Evolutionary conservation across 352 stramenopile genomes (phyloP).

Genomic region (Phytophthora foliorum): DNA sequence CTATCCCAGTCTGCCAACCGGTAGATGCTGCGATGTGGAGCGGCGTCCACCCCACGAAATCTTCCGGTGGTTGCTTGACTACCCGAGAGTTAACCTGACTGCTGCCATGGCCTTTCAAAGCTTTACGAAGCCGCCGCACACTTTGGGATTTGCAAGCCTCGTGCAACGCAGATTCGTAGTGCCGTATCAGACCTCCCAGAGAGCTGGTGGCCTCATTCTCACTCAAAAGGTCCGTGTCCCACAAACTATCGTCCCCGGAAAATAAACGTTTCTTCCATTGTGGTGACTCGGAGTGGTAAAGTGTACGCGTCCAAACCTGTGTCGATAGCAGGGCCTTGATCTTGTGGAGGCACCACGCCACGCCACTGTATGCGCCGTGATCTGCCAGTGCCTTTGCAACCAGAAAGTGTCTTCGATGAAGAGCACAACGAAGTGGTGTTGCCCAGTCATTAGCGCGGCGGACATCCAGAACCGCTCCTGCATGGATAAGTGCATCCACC

Average conservation of each 20-base stretch:
- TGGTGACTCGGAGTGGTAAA: not conserved
- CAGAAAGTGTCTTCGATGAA: constrained; percentile 39
- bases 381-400: constrained; percentile 46
- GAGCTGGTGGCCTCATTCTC: constrained; percentile 1
- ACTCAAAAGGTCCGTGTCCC: constrained; percentile 19
- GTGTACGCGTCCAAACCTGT: not conserved
- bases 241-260: constrained; percentile 7
- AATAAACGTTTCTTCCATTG: not conserved
- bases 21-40: constrained; percentile 39
- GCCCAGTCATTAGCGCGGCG: constrained; percentile 25
- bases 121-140: constrained; percentile 22
- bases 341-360: constrained; percentile 37
- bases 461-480: constrained; percentile 32
- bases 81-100: constrained; percentile 14
- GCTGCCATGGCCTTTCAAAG: constrained; percentile 19
- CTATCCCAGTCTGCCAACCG: constrained; percentile 38
- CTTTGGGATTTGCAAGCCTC: constrained; percentile 14
- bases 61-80: not conserved
- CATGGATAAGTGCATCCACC: constrained; percentile 29
- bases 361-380: constrained; percentile 32
- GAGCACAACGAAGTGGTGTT: constrained; percentile 45
- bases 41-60: constrained; percentile 34
- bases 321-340: constrained; percentile 44
- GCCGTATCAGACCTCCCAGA: not conserved
- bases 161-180: constrained; percentile 10